Evolutionary conservation across 2,329 filamentous ascomycete species (phyloP).

Genomic region (Tolypocladium tundrense): DNA sequence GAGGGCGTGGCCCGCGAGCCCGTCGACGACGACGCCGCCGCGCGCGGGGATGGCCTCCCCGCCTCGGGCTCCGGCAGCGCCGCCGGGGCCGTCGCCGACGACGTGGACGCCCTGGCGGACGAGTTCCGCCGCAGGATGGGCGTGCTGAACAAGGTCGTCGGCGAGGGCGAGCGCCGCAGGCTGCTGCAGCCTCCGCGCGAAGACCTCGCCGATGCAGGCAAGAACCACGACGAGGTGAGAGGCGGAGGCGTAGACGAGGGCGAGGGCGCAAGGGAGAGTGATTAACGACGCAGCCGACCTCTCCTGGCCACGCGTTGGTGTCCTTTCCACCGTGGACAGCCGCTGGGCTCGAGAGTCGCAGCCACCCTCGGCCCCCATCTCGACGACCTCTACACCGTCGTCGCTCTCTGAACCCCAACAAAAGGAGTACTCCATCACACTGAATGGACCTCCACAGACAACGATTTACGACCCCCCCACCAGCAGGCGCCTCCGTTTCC

Average conservation of each 20-base stretch:
- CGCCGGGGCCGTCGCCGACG: conserved; percentile 25
- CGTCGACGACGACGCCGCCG: conserved; percentile 8
- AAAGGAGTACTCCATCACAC: not conserved
- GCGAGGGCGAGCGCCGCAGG: conserved; percentile 36
- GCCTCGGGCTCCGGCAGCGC: conserved; percentile 19
- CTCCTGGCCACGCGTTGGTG: not conserved
- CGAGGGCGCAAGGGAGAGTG: not conserved
- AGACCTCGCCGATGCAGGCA: not conserved
- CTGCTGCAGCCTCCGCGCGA: not conserved
- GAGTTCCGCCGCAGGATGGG: conserved; percentile 50
- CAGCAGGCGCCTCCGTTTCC: not conserved
- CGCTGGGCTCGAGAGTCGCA: not conserved
- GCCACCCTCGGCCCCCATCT: not conserved
- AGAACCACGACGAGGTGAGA: not conserved
- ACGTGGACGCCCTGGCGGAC: conserved; percentile 40
- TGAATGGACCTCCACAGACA: not conserved
- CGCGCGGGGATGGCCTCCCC: conserved; percentile 13
- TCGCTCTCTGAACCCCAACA: not conserved
- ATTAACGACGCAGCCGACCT: not conserved
- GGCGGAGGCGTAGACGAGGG: not conserved
- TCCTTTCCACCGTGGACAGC: not conserved
- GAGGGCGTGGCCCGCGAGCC: conserved; percentile 28
- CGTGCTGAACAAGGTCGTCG: conserved; percentile 41
- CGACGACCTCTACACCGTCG: not conserved
- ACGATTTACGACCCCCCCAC: not conserved